phyloP scores from a whole-genome alignment of 305 asterid genomes.

The Rubia peregrina region DNA sequence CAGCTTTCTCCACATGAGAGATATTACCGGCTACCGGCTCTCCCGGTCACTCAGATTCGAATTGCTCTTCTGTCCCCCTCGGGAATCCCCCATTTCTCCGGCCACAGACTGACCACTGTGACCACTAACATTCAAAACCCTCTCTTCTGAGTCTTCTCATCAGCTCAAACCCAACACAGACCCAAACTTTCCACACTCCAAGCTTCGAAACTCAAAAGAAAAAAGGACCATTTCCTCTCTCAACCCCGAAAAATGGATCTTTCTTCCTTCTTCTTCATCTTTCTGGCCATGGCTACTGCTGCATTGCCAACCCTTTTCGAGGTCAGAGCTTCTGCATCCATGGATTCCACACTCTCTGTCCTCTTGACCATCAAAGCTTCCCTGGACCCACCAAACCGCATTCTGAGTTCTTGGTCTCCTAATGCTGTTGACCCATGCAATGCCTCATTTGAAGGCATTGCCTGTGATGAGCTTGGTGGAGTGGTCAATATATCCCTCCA shows the following conservation, averaged over 20 bases:
- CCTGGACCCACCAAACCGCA: conserved; percentile 56
- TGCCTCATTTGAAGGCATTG: conserved; percentile 63
- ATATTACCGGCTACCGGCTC: conserved; percentile 40
- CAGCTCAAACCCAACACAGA: conserved; percentile 31
- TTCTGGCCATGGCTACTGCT: conserved; percentile 26
- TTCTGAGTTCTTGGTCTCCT: conserved; percentile 71
- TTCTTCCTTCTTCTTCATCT: conserved; percentile 3
- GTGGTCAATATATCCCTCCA: conserved; percentile 86
- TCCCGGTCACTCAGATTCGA: conserved; percentile 39
- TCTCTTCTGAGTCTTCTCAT: conserved; percentile 17
- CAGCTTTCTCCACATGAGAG: conserved; percentile 31
- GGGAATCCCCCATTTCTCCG: conserved; percentile 11
- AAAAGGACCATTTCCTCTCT: conserved; percentile 9
- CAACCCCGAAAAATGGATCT: conserved; percentile 31
- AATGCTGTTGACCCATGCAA: conserved; percentile 54
- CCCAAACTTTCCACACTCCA: conserved; percentile 17
- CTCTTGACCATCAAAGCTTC: conserved; percentile 64
- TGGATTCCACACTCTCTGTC: conserved; percentile 35
- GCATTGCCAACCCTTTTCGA: conserved; percentile 20
- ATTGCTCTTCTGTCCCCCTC: conserved; percentile 17
- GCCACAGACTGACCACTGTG: background rate
- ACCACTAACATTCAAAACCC: conserved; percentile 5
- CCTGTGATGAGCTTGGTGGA: conserved; percentile 61
- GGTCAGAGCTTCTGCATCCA: conserved; percentile 14
- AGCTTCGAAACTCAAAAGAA: conserved; percentile 9